Base-by-base conservation (phyloP, 495 filamentous ascomycete species). In the Hypomontagnella monticulosa region DNA sequence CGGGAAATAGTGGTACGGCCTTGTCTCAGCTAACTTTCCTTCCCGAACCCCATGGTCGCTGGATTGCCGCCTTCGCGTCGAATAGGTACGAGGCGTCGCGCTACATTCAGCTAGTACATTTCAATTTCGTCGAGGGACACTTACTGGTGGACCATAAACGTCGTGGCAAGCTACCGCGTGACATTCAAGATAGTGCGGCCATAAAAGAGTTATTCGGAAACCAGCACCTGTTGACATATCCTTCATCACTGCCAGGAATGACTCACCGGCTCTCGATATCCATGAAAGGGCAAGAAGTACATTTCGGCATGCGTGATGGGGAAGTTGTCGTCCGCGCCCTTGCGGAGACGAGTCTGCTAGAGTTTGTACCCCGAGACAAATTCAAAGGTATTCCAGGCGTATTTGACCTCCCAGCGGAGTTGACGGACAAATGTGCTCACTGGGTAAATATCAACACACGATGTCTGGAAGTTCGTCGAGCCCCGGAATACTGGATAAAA, bases 391-490 rank as follows among this genome's bases (percentile, higher is more conserved):
- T 27, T 7, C 15, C 15, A 2, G 7, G 7, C 0, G 12, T 11
- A 1, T 80, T 76, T 12, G 85, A 88, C 63, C 69, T 90, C 7
- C 87, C 89, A 3, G 38, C 34, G 0, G 57, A 76, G 4, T 72
- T 91, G 10, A 42, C 86, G 3, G 44, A 79, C 0, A 67, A 81
- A 14, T 85, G 79, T 38, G 66, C 80, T 0, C 89, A 91, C 65
- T 91, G 89, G 88, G 67, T 89, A 3, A 73, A 88, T 44, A 6
- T 87, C 4, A 48, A 59, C 4, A 79, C 73, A 0, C 64, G 71
- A 0, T 38, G 57, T 3, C 65, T 91, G 8, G 83, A 90, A 57
- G 81, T 88, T 36, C 76, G 87, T 0, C 81, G 79, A 1, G 14
- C 49, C 5, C 54, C 69, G 0, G 46, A 71, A 7, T 74, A 78